phyloP scores from a whole-genome alignment of 805 yeast genomes.

The Jamesozyma rosinii region DNA sequence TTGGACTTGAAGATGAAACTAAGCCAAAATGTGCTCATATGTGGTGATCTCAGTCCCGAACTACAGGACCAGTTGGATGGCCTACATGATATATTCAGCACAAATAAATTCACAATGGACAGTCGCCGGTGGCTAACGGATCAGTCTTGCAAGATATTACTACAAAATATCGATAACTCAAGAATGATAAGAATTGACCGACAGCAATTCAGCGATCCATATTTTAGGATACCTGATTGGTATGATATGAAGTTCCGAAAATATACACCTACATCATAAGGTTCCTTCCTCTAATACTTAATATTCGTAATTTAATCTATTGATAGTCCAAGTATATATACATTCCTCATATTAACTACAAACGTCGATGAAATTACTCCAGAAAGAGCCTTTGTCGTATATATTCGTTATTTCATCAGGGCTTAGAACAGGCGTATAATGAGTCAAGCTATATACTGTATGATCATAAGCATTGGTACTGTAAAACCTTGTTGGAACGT shows the following conservation, averaged over 20 bases:
- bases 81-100: not conserved
- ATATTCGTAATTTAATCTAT: not conserved
- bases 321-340: not conserved
- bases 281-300: not conserved
- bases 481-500: slow-evolving; percentile 10
- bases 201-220: not conserved
- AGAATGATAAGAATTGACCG: not conserved
- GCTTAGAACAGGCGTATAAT: slow-evolving; percentile 9
- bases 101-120: not conserved
- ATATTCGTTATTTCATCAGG: slow-evolving; percentile 21
- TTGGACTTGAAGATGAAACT: slow-evolving; percentile 4
- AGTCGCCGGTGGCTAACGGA: not conserved
- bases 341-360: slow-evolving; percentile 1
- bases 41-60: not conserved
- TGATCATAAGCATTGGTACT: slow-evolving; percentile 28
- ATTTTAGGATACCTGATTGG: slow-evolving; percentile 10
- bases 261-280: not conserved
- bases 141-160: not conserved
- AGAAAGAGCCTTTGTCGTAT: slow-evolving; percentile 25
- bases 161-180: not conserved
- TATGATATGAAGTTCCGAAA: slow-evolving; percentile 6
- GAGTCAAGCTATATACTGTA: slow-evolving; percentile 8
- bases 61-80: not conserved
- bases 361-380: slow-evolving; percentile 19
- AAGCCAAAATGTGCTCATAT: slow-evolving; percentile 1